Evolutionary conservation across 768 basidiomycete genomes (phyloP), one percentile per base, ranked within the genome.

Genomic region (Macrolepiota albuminosa): DNA sequence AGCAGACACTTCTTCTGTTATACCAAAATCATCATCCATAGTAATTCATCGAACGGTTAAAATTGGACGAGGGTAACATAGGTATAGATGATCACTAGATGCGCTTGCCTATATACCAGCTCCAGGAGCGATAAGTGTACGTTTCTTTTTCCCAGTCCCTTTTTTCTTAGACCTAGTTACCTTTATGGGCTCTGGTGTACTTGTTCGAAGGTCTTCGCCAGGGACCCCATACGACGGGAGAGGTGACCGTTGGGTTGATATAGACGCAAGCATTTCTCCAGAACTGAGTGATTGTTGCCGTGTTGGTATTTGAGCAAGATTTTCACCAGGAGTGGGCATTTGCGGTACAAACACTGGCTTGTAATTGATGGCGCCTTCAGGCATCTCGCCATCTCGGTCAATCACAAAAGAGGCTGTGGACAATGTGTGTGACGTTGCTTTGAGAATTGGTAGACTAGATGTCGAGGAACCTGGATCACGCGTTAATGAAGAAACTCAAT

Each of bases 381-480:
- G 94, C 90, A 95, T 91, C 73, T 95, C 94, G 2, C 94, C 94
- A 0, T 85, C 81, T 66, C 81, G 82, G 61, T 95, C 92, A 60
- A 93, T 84, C 14, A 82, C 74, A 62, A 84, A 89, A 6, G 76
- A 70, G n/a, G 77, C 71, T 1, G 77, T 69, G 2, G 81, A 74
- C 10, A 79, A 75, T 18, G 73, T 69, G 18, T 77, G 72, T 10
- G 73, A 66, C 6, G 73, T 68, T 26, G 76, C 74, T 62, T 76
- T 75, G 10, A 87, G 73, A 36, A 78, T 75, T 26, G 84, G 78
- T 37, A 81, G 64, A 42, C 73, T 76, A 37, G 72, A 73, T n/a
- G 68, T 67, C 39, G 67, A 63, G 16, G 66, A 57, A 40, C 69
- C 76, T 77, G 60, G 14, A 24, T 33, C 47, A 54, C 33, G 16